Base-by-base conservation (phyloP, 495 filamentous ascomycete species). In the Aspergillus olivimuriae region DNA sequence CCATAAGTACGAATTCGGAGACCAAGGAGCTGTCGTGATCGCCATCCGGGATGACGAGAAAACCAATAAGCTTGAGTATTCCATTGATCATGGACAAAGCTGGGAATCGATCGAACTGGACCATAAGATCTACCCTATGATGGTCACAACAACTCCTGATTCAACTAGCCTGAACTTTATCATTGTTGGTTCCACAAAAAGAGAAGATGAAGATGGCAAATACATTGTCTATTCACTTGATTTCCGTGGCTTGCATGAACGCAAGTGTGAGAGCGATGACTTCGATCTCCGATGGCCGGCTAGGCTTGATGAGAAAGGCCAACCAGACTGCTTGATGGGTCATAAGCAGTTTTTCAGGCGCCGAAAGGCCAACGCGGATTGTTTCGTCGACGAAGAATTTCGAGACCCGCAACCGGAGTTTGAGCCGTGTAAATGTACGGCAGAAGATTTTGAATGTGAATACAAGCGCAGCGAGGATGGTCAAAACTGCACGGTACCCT, bases 1-100 rank as follows among this genome's bases (percentile, higher is more conserved):
- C 4, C 89, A 97, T 61, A 91, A 86, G 57, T 97, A 95, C 62
- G 89, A 94, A 55, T 90, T 96, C 62, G 92, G 91, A 21, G 89
- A 95, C 48, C 80, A 91, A 50, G 92, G 92, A 4, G 84, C 89
- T 17, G 78, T 97, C 17, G 70, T 98, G 3, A 73, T 95, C 24
- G 92, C 92, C 6, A 68, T 95, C 30, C 68, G 71, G 24, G 87
- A 95, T 50, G 69, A 74, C 30, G 72, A 61, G 16, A 60, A 57
- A 39, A 86, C 84, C 5, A 63, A 88, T 37, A 63, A 84, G 49
- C 68, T 96, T 42, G 65, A 60, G 31, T 97, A 88, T 61, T 97
- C 94, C 2, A 67, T 95, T 30, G 76, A 97, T 57, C 89, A 96
- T 53, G 92, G 92, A 28, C 77, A 83, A 46, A 69, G 77, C 14